These are phyloP conservation scores for Hyaloscypha variabilis DNA, from an alignment of 495 filamentous ascomycete species.

Conservation along the genomic window DNA sequence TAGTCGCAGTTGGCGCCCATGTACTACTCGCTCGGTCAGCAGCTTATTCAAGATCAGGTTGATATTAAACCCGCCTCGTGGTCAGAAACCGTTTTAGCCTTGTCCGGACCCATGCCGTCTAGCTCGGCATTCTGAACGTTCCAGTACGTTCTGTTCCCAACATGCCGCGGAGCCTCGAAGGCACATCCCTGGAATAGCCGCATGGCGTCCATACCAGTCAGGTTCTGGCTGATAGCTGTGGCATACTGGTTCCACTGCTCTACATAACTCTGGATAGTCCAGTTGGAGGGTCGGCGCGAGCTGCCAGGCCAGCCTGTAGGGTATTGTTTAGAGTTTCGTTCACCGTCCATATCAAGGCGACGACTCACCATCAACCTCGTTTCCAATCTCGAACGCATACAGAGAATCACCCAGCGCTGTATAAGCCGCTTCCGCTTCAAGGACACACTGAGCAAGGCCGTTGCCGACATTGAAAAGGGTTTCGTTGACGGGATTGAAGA, in stretches of 20 bases:
- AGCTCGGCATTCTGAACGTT: constrained; percentile 16
- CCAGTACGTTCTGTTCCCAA: constrained; percentile 12
- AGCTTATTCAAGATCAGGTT: neutral
- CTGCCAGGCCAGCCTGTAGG: constrained; percentile 28
- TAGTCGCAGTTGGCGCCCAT: constrained; percentile 28
- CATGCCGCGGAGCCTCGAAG: constrained; percentile 27
- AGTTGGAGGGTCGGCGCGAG: constrained; percentile 25
- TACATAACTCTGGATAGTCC: constrained; percentile 29
- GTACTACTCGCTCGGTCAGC: constrained; percentile 17
- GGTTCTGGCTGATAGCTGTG: constrained; percentile 11
- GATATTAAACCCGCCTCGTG: constrained; percentile 24
- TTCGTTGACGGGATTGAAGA: constrained; percentile 18
- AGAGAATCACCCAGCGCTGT: constrained; percentile 18
- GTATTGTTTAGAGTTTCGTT: no score
- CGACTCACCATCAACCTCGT: constrained; percentile 31
- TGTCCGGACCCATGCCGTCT: constrained; percentile 19
- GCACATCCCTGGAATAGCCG: constrained; percentile 23
- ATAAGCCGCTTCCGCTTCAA: constrained; percentile 24
- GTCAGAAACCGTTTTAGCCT: constrained; percentile 27
- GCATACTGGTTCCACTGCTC: constrained; percentile 29
- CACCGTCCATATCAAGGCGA: neutral
- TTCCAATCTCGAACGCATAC: constrained; percentile 33
- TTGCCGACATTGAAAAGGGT: constrained; percentile 19
- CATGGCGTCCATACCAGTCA: constrained; percentile 4
- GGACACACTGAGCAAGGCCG: constrained; percentile 19